Conservation (phyloP, 495 filamentous ascomycete genomes). For the Lindgomyces ingoldianus region DNA sequence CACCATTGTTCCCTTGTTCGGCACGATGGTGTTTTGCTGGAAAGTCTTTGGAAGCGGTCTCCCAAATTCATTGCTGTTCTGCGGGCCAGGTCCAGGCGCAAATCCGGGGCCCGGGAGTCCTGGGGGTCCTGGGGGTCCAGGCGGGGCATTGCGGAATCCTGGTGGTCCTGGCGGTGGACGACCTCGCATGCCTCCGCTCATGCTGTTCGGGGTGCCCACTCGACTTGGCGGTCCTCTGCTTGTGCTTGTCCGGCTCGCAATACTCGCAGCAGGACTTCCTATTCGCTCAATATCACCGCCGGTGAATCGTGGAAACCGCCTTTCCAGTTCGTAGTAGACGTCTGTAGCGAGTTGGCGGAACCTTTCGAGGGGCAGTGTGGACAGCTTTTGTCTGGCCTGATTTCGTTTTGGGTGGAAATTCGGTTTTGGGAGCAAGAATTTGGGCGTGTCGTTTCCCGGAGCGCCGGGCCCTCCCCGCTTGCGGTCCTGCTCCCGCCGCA, state of each 20-base stretch:
- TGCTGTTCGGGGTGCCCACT: constrained; percentile 38
- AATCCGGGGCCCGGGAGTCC: constrained; percentile 1
- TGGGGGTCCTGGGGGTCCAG: constrained; percentile 19
- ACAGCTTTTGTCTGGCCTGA: constrained; percentile 90
- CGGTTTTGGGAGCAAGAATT: constrained; percentile 75
- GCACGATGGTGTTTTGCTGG: constrained; percentile 93
- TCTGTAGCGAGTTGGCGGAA: constrained; percentile 93
- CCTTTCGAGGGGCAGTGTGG: constrained; percentile 75
- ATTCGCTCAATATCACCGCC: constrained; percentile 64
- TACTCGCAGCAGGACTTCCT: constrained; percentile 65
- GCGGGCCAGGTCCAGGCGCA: constrained; percentile 21
- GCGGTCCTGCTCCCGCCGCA: constrained; percentile 73
- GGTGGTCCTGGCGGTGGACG: constrained; percentile 21
- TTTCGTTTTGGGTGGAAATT: constrained; percentile 97
- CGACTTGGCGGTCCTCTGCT: constrained; percentile 42
- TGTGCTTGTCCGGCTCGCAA: constrained; percentile 55
- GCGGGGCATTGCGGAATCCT: constrained; percentile 25
- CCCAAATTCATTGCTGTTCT: constrained; percentile 50
- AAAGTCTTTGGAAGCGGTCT: constrained; percentile 83
- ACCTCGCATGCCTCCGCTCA: constrained; percentile 22
- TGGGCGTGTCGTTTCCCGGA: constrained; percentile 58
- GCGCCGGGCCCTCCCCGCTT: constrained; percentile 44
- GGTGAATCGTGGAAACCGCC: constrained; percentile 81
- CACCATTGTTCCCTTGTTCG: constrained; percentile 97
- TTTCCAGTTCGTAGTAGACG: constrained; percentile 91